Base-by-base conservation (phyloP, 768 basidiomycete species). In the Russula olivacea region DNA sequence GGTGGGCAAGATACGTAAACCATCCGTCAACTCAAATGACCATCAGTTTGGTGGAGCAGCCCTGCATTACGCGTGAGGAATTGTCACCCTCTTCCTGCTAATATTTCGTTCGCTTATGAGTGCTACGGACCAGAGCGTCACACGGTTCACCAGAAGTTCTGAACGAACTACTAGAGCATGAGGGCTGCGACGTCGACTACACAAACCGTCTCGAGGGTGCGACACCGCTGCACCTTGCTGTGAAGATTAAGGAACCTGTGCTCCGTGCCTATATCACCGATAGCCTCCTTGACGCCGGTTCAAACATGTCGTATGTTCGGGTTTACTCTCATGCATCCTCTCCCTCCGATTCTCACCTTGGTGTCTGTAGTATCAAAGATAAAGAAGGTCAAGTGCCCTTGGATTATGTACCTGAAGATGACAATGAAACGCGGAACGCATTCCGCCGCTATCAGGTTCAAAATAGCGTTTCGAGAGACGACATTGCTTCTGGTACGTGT, bases 141-240 rank as follows among this genome's bases (percentile, higher is more conserved):
- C 68, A 81, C 47, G 86, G 84, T 25, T 87, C 83, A 28, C 78
- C 78, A 1, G 80, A 81, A 32, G 84, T 87, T 53, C 76, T 92
- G 4, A 89, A 92, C 65, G 78, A 86, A 59, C 83, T 93, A 66
- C 79, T 94, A 38, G 82, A 81, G 5, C 78, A 84, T 69, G 88
- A 91, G 12, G 81, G 79, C 4, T 92, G 90, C 75, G 91, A 93
- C 69, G 89, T 92, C 55, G 91, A 94, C 71, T 83, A 84, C 19
- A 77, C 82, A 69, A 93, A 93, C 73, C 78, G 79, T 21, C 70
- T 88, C 32, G 84, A 87, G 53, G 80, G 80, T 10, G 83, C 84
- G 8, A 93, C 92, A 0, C 92, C 92, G 4, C 77, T 94, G 17
- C 91, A 93, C 72, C 79, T 91, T 28, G 91, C 89, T 9, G 73